Evolutionary conservation across 352 stramenopile genomes (phyloP).

Genomic region (Globisporangium yorkense): DNA sequence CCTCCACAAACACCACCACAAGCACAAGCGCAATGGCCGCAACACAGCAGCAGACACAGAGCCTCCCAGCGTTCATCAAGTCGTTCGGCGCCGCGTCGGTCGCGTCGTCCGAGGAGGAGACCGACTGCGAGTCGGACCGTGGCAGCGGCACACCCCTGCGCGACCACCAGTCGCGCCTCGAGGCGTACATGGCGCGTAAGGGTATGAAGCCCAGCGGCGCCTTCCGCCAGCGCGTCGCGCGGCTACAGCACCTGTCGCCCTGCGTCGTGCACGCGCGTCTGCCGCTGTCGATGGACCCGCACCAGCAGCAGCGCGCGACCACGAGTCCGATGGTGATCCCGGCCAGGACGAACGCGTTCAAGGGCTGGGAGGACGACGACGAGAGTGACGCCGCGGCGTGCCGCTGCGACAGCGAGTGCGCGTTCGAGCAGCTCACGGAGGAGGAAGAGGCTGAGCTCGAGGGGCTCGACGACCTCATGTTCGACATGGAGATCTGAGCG

Average conservation of each 20-base stretch:
- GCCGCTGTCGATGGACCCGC: neutral
- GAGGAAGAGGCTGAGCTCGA: constrained; percentile 7
- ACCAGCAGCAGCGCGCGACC: neutral
- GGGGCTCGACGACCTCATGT: constrained; percentile 45
- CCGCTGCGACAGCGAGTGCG: constrained; percentile 37
- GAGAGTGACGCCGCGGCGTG: constrained; percentile 16
- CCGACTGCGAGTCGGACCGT: constrained; percentile 59
- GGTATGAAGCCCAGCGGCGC: constrained; percentile 16
- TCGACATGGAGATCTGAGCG: constrained; percentile 58
- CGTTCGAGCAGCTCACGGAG: constrained; percentile 14
- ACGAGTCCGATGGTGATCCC: constrained; percentile 37
- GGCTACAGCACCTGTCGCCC: constrained; percentile 3
- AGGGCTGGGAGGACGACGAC: constrained; percentile 23
- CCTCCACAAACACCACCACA: constrained; percentile 2
- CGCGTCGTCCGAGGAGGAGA: constrained; percentile 56
- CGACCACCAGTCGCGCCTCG: constrained; percentile 44
- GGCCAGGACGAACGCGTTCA: constrained; percentile 7
- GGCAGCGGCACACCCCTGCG: constrained; percentile 36
- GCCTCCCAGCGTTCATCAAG: constrained; percentile 16
- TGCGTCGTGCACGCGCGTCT: constrained; percentile 2
- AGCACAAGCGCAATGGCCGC: neutral
- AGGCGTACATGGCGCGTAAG: constrained; percentile 34
- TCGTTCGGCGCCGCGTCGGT: constrained; percentile 21
- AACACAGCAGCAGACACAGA: constrained; percentile 26
- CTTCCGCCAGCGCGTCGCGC: constrained; percentile 13